These are phyloP conservation scores for Thalia dealbata DNA, from an alignment of 176 grass and related monocot genomes.

Conservation along the genomic window DNA sequence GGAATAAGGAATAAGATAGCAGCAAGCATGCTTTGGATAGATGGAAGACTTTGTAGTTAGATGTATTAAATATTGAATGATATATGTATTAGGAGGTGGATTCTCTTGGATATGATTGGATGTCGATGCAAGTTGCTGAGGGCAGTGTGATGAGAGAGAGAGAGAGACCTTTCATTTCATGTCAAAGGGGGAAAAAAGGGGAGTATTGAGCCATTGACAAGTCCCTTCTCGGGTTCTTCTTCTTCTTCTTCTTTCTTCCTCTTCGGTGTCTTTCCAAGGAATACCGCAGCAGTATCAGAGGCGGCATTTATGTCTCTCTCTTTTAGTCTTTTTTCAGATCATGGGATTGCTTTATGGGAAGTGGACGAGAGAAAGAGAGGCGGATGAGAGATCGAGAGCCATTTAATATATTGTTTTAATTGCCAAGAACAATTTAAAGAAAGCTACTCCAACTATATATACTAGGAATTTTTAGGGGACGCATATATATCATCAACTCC, in stretches of 20 bases:
- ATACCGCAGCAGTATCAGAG: not conserved
- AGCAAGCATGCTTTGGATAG: not conserved
- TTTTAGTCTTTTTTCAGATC: not conserved
- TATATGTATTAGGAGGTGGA: too few species aligned
- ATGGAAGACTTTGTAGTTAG: too few species aligned
- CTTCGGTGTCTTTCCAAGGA: not conserved
- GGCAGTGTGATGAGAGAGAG: not conserved
- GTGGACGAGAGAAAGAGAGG: slow-evolving; percentile 7
- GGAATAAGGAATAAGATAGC: slow-evolving; percentile 1
- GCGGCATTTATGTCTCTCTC: not conserved
- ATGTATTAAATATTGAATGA: too few species aligned
- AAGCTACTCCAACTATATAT: not conserved
- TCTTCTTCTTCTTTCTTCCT: too few species aligned
- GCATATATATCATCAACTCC: too few species aligned
- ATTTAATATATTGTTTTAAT: not conserved
- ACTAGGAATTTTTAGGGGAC: not conserved
- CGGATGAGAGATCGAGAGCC: not conserved
- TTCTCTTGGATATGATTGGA: slow-evolving; percentile 6
- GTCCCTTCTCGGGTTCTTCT: not conserved
- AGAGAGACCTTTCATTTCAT: too few species aligned
- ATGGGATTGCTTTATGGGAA: slow-evolving; percentile 8
- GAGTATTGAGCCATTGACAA: not conserved
- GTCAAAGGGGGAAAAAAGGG: not conserved
- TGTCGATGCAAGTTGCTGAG: not conserved
- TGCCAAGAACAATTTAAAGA: not conserved